A percentile compares a stretch with the other conserved stretches of the same genome.
Evolutionary conservation across 129 eudicot species (phyloP).

Genomic region (Helianthus annuus): HanXRQr2.0-SUNRISE NC_035447.2:70940197-70940696

Average conservation of each 20-base stretch:
- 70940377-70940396: constrained; percentile 21
- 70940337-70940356: neutral
- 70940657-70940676: constrained; percentile 18
- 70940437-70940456: neutral
- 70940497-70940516: constrained; percentile 13
- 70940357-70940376: constrained; percentile 5
- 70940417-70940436: neutral
- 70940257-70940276: too few species aligned
- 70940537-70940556: neutral
- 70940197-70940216: too few species aligned
- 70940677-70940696: constrained; percentile 54
- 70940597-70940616: neutral
- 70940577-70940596: neutral
- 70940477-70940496: neutral
- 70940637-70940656: neutral
- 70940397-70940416: neutral
- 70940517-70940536: neutral
- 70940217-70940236: too few species aligned
- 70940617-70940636: neutral
- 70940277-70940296: too few species aligned
- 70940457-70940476: constrained; percentile 12
- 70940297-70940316: neutral
- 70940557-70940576: neutral
- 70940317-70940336: constrained; percentile 4
- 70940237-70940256: too few species aligned